Base-by-base conservation (phyloP, 202 grass and related monocot genomes). In the Brachypodium distachyon region DNA sequence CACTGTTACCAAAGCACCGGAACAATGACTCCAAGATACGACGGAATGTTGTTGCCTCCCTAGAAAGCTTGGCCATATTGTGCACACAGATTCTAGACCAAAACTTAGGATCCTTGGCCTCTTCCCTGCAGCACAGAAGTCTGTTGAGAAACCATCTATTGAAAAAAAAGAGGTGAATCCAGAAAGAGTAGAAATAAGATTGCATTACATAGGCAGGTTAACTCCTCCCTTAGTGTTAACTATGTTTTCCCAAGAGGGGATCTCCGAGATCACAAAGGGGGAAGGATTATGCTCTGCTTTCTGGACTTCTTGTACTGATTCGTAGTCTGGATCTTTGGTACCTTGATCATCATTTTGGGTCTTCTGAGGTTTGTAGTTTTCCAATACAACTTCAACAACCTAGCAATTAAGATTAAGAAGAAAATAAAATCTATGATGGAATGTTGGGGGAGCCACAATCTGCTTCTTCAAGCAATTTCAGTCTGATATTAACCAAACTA, bases 21-120 rank as follows among this genome's bases (percentile, higher is more conserved):
- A 99, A 90, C 50, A 99, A 83, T 22, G 83, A 95, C 86, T 99
- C 96, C 81, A 99, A 89, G 36, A 90, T 89, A 53, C 96, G 96
- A 17, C 96, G 89, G 38, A 99, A 87, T 21, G 92, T 99, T 38
- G 96, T 99, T 17, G 92, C 90, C 76, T 99, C 96, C 77, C 81
- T 90, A 47, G 89, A 87, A 83, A 99, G 78, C 73, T 83, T 93
- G 27, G 96, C 96, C 96, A 96, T 99, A 78, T 99, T 99, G 47
- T 95, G 92, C 60, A 99, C 81, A 77, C 89, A 96, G 41, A 96
- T 75, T 84, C 91, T 99, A 41, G 96, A 90, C 96, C 96, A 99
- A 79, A 99, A 90, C 61, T 90, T 87, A 72, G 92, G 87, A 52
- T 76, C 89, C 64, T 87, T 93, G 39, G 77, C 81, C 27, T 96